phyloP scores from a whole-genome alignment of 2,329 filamentous ascomycete genomes.

The Macrophomina pseudophaseolina region DNA sequence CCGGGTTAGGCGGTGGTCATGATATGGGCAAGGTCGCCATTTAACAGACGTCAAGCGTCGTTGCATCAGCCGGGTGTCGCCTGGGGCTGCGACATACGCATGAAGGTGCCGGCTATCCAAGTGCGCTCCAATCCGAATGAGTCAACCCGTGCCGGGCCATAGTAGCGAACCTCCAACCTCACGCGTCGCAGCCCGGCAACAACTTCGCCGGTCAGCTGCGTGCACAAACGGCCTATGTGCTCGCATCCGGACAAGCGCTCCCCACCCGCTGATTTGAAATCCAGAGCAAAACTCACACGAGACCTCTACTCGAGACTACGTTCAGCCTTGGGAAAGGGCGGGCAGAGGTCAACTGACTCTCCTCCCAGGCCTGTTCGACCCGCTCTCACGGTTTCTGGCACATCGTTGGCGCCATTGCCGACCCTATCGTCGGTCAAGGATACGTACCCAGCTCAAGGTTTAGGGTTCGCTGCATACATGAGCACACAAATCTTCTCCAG shows the following conservation, averaged over 20 bases:
- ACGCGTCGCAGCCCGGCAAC: not conserved
- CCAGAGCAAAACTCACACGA: not conserved
- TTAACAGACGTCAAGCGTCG: not conserved
- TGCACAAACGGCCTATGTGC: too few species aligned
- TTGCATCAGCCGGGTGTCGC: not conserved
- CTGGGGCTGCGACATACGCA: not conserved
- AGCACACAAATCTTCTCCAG: conserved; percentile 1
- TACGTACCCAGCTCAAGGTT: not conserved
- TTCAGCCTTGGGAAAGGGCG: not conserved
- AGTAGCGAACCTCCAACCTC: not conserved
- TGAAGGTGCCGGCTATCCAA: not conserved
- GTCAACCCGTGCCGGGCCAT: conserved; percentile 2
- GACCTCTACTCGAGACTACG: not conserved
- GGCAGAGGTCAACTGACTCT: conserved; percentile 6
- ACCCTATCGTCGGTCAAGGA: not conserved
- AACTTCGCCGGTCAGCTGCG: not conserved
- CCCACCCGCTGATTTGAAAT: not conserved
- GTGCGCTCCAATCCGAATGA: not conserved
- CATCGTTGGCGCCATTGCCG: not conserved
- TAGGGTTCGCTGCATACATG: conserved; percentile 14
- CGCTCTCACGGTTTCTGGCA: conserved; percentile 4
- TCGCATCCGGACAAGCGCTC: not conserved
- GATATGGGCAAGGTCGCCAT: conserved; percentile 5
- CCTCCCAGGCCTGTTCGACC: not conserved
- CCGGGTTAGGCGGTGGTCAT: not conserved